Percentiles rank a stretch among this genome's conserved stretches.
phyloP scores from a whole-genome alignment of 768 basidiomycete genomes.

The Mycena indigotica region DNA sequence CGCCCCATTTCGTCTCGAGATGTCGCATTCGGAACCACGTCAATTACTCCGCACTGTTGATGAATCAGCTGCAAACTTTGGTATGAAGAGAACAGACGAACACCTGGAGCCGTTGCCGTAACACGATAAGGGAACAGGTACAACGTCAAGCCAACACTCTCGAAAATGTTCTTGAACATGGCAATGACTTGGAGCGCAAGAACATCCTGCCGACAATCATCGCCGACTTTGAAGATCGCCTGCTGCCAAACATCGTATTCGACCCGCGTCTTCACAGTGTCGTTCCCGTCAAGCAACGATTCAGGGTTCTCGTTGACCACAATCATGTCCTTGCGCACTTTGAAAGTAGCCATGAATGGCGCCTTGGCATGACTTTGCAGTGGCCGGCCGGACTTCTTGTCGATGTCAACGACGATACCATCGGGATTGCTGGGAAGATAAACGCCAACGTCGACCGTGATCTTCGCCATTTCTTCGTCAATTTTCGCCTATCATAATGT shows the following conservation, averaged over 20 bases:
- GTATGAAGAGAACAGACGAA: constrained; percentile 41
- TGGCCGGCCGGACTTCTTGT: constrained; percentile 94
- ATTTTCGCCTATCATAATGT: constrained; percentile 78
- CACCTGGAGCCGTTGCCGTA: constrained; percentile 94
- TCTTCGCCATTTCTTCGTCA: constrained; percentile 98
- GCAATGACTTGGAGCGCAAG: constrained; percentile 96
- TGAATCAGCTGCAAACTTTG: constrained; percentile 2
- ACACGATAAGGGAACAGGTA: constrained; percentile 97
- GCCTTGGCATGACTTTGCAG: constrained; percentile 99
- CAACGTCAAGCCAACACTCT: constrained; percentile 79
- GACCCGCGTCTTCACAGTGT: constrained; percentile 54
- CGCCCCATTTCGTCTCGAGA: constrained; percentile 99
- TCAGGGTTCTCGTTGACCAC: constrained; percentile 73
- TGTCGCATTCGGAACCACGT: constrained; percentile 96
- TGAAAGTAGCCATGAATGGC: constrained; percentile 99
- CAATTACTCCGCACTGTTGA: constrained; percentile 91
- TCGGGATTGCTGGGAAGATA: constrained; percentile 98
- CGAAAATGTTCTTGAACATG: constrained; percentile 99
- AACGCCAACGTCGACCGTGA: constrained; percentile 89
- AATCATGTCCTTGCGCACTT: constrained; percentile 85
- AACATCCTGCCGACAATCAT: constrained; percentile 99
- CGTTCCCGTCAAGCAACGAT: constrained; percentile 65
- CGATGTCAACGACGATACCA: constrained; percentile 94
- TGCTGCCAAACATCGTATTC: constrained; percentile 94
- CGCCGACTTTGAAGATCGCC: constrained; percentile 99